Evolutionary conservation across 345 rosid species (phyloP).

Genomic region (Bretschneidera sinensis): DNA sequence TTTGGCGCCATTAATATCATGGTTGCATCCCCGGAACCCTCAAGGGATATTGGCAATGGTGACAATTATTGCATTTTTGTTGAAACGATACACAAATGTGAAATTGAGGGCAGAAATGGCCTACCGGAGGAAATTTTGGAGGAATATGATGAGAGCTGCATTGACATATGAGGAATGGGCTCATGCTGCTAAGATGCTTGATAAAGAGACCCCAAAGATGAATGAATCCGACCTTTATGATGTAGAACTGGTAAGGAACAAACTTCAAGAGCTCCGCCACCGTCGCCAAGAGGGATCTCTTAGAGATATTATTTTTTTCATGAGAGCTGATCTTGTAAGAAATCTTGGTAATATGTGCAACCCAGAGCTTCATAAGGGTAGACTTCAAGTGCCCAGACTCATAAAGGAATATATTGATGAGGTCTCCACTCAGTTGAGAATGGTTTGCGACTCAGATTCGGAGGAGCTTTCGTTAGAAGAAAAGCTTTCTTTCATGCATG

Average conservation of each 20-base stretch:
- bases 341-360: constrained; percentile 98
- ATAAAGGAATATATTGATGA: constrained; percentile 93
- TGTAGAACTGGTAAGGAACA: constrained; percentile 81
- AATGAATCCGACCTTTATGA: constrained; percentile 76
- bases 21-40: constrained; percentile 95
- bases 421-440: constrained; percentile 83
- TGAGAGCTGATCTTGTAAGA: constrained; percentile 96
- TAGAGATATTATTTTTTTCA: constrained; percentile 86
- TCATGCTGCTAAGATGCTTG: constrained; percentile 97
- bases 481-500: constrained; percentile 93
- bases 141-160: constrained; percentile 90
- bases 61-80: constrained; percentile 72
- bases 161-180: constrained; percentile 97
- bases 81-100: constrained; percentile 81
- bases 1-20: constrained; percentile 49
- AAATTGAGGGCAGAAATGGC: constrained; percentile 92
- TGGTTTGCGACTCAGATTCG: constrained; percentile 83
- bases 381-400: constrained; percentile 89
- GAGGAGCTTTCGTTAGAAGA: constrained; percentile 93
- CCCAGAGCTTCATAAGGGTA: constrained; percentile 92
- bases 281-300: constrained; percentile 87
- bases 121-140: constrained; percentile 94
- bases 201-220: constrained; percentile 75
- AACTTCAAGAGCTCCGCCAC: constrained; percentile 73
- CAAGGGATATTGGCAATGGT: constrained; percentile 94